Evolutionary conservation across 1,139 yeast species (phyloP).

Genomic region (Geotrichum cucujoidarum): DNA sequence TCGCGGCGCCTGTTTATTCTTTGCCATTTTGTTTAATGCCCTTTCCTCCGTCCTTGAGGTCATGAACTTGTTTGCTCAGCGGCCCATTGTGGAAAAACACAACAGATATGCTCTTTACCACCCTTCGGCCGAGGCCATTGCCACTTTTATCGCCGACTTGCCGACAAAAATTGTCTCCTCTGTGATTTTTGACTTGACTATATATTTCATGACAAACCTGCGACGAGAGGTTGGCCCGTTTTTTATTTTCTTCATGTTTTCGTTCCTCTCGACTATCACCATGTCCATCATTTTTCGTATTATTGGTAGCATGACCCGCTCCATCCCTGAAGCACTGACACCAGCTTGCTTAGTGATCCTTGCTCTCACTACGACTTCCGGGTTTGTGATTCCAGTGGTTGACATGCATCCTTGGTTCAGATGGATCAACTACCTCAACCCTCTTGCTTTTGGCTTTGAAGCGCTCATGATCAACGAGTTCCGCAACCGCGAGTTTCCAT

Average conservation of each 20-base stretch:
- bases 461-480: conserved; percentile 63
- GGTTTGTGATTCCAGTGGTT: conserved; percentile 65
- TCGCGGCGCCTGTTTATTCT: conserved; percentile 70
- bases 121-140: conserved; percentile 72
- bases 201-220: conserved; percentile 64
- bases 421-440: conserved; percentile 73
- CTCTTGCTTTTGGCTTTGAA: conserved; percentile 65
- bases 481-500: conserved; percentile 42
- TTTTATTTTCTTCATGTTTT: conserved; percentile 59
- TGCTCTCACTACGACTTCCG: conserved; percentile 61
- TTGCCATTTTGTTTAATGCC: conserved; percentile 72
- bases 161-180: conserved; percentile 58
- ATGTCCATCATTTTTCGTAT: conserved; percentile 72
- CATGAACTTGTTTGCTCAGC: conserved; percentile 62
- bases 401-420: conserved; percentile 72
- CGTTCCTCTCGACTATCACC: conserved; percentile 50
- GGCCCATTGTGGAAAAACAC: conserved; percentile 77
- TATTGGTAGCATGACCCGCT: conserved; percentile 58
- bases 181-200: conserved; percentile 53
- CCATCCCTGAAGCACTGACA: conserved; percentile 64
- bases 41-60: conserved; percentile 71
- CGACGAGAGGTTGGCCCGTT: conserved; percentile 63
- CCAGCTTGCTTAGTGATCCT: conserved; percentile 62
- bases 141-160: conserved; percentile 61
- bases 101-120: conserved; percentile 68